Base-by-base conservation (phyloP, 129 eudicot genomes). In the Silybum marianum region DNA sequence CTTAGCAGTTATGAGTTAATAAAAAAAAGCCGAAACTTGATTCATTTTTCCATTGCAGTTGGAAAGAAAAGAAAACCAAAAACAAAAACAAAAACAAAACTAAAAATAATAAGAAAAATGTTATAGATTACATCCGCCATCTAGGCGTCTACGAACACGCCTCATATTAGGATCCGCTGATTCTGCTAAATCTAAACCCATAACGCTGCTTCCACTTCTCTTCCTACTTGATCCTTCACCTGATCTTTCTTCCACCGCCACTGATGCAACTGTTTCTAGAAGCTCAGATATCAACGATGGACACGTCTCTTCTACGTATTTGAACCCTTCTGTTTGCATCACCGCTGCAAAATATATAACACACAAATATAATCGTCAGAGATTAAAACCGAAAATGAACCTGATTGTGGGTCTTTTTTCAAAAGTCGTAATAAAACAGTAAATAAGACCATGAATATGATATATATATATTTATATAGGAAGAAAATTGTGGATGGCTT, bases 251-350 rank as follows among this genome's bases (percentile, higher is more conserved):
- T 90, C 98, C 71, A 81, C 90, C 3, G 85, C 97, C 72, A 68
- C 93, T 1, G 88, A 86, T 54, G 96, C 96, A 34, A 92, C 89
- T 10, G 89, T 92, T 84, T 86, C 87, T 38, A 94, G 91, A 77
- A 95, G 89, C 88, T 90, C 94, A 0, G 93, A 82, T 78, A 92
- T 81, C 81, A 95, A 81, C 6, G 88, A 87, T 39, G 90, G 96
- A 32, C 92, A 92, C 80, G 91, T 85, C 88, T 88, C 86, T 88
- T 94, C 96, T 70, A 95, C 67, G 83, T 85, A 82, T 89, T 70
- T 90, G 85, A 86, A 94, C 67, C 97, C 98, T 39, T 92, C 96
- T 22, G 96, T 81, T 78, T 85, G 88, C 98, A 92, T 89, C 69
- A 94, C 94, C 89, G 66, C 98, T 94, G 81, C 72, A 74, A 65